A percentile compares a stretch with the other conserved stretches of the same genome.
Evolutionary conservation across 805 yeast genomes (phyloP).

Genomic region (Teunomyces barrocoloradensis): DNA sequence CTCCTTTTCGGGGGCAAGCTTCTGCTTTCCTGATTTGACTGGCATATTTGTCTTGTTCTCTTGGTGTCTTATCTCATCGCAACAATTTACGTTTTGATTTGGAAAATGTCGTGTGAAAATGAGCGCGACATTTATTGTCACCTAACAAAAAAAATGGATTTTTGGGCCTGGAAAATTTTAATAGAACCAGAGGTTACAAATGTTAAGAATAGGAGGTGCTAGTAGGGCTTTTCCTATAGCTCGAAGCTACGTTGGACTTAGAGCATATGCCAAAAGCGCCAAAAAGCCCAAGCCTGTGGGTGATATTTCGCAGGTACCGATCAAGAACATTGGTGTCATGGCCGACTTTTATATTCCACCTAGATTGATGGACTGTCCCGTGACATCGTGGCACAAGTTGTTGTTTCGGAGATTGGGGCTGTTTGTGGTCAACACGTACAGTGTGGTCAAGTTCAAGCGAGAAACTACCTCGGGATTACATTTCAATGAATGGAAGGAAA

Average conservation of each 20-base stretch:
- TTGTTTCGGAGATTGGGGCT: constrained; percentile 62
- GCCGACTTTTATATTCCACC: constrained; percentile 46
- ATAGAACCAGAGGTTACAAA: background rate
- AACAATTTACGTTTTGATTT: constrained; percentile 4
- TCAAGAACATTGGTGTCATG: constrained; percentile 38
- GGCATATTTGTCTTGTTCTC: background rate
- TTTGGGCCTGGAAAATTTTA: no score
- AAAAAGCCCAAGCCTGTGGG: constrained; percentile 13
- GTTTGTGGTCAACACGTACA: constrained; percentile 64
- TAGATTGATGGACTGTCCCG: constrained; percentile 16
- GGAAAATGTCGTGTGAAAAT: background rate
- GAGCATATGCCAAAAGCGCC: constrained; percentile 1
- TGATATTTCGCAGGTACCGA: constrained; percentile 38
- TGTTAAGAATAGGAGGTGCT: constrained; percentile 1
- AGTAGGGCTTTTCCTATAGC: background rate
- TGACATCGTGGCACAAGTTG: constrained; percentile 42
- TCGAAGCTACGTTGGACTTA: background rate
- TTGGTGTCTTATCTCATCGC: constrained; percentile 10
- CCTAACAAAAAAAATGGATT: no score
- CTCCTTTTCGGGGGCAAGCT: constrained; percentile 87
- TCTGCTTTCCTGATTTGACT: constrained; percentile 44
- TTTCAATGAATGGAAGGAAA: constrained; percentile 83
- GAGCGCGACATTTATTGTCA: no score
- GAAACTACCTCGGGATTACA: constrained; percentile 44
- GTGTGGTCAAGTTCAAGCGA: constrained; percentile 44